Conservation (phyloP, 441 rosid species). For the Bocquillonia castaneifolia region DNA sequence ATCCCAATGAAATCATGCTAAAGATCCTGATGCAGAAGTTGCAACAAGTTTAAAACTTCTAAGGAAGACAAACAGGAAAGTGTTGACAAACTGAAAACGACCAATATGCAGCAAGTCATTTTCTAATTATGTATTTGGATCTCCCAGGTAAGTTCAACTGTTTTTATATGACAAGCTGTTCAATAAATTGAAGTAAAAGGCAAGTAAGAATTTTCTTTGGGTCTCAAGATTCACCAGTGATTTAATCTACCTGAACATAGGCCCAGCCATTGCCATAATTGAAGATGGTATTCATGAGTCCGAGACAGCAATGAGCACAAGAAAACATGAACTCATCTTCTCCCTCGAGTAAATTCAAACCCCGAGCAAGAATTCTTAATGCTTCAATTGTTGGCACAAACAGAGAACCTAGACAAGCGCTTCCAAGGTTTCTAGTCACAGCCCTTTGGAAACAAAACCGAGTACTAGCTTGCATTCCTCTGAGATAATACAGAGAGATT, state of each 20-base stretch:
- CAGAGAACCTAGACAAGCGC: constrained; percentile 89
- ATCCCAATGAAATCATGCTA: neutral
- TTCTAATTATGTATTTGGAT: neutral
- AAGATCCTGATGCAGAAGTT: constrained; percentile 1
- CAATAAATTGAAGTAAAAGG: neutral
- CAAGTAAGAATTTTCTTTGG: neutral
- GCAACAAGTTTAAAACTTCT: neutral
- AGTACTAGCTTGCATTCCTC: constrained; percentile 85
- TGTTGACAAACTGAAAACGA: constrained; percentile 7
- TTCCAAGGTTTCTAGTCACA: constrained; percentile 67
- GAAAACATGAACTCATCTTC: constrained; percentile 97
- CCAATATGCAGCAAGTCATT: constrained; percentile 8
- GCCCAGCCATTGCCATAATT: constrained; percentile 91
- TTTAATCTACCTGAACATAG: constrained; percentile 71
- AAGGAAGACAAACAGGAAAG: neutral
- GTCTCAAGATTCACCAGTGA: neutral
- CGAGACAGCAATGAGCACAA: constrained; percentile 91
- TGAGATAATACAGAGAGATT: constrained; percentile 69
- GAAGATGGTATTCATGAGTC: constrained; percentile 67
- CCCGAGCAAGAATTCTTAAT: constrained; percentile 69
- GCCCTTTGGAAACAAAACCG: constrained; percentile 85
- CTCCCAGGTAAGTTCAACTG: neutral
- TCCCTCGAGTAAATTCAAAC: constrained; percentile 85
- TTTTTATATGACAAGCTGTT: neutral
- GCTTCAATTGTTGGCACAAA: constrained; percentile 90